These are phyloP conservation scores for Fagopyrum tataricum DNA, from an alignment of 148 eudicot genomes.

Conservation along the genomic window DNA sequence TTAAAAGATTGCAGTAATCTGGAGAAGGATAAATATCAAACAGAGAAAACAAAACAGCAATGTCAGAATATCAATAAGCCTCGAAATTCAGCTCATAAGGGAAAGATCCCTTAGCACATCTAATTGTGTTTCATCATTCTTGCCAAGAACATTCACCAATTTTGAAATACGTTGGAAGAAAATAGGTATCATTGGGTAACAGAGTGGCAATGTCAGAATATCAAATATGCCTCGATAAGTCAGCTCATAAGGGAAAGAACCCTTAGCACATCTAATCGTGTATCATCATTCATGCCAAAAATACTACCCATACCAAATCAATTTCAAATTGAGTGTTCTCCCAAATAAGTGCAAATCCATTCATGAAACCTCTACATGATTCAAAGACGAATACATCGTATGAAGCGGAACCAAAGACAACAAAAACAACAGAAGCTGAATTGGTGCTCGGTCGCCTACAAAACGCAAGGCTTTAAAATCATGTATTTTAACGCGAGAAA, in stretches of 20 bases:
- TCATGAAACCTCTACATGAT: slow-evolving; percentile 14
- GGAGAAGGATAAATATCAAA: too few species aligned
- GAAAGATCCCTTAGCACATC: slow-evolving; percentile 24
- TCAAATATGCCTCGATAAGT: slow-evolving; percentile 35
- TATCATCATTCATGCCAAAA: slow-evolving; percentile 22
- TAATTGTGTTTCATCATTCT: slow-evolving; percentile 39
- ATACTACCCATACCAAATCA: neutral
- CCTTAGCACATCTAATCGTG: slow-evolving; percentile 26
- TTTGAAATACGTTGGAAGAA: too few species aligned
- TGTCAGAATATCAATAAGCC: too few species aligned
- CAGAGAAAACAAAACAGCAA: too few species aligned
- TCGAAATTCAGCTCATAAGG: slow-evolving; percentile 24
- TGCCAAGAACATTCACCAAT: slow-evolving; percentile 14
- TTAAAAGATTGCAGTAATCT: too few species aligned
- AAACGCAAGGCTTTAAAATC: slow-evolving; percentile 11
- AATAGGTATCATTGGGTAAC: neutral
- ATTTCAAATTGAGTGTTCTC: neutral
- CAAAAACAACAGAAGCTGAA: neutral
- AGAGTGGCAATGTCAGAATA: slow-evolving; percentile 20
- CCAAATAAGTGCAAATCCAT: slow-evolving; percentile 13
- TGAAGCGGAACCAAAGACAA: slow-evolving; percentile 12
- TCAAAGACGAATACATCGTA: slow-evolving; percentile 10
- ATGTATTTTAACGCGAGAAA: neutral
- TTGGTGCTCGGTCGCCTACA: neutral
- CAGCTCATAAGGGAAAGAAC: slow-evolving; percentile 22